Base-by-base conservation (phyloP, 495 filamentous ascomycete genomes). In the Lasiosphaeris hirsuta region DNA sequence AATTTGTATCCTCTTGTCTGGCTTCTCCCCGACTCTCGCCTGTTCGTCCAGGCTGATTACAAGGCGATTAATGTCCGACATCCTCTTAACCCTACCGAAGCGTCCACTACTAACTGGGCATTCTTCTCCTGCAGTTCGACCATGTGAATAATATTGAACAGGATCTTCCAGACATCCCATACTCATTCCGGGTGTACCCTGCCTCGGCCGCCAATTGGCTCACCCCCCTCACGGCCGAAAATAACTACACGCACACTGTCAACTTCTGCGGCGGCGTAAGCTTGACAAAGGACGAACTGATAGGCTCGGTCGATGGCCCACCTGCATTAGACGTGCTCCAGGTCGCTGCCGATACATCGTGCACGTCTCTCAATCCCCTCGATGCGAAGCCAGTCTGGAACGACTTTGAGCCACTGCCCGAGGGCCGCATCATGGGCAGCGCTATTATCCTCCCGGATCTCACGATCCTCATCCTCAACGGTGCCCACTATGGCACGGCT, bases 391-490 rank as follows among this genome's bases (percentile, higher is more conserved):
- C 51, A 15, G 51, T 14, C 15, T 54, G 51, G 51, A 43, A 10
- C 51, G 51, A 54, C 40, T 54, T 54, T 39, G 51, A 54, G 11
- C 39, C 38, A 18, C 17, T 54, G 18, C 51, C 51, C 40, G 51
- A 54, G 51, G 51, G 51, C 51, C 51, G 51, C 39, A 19, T 54
- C 38, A 54, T 54, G 51, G 51, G 51, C 40, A 54, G 39, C 51
- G 17, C 51, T 18, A 23, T 54, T 15, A 54, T 54, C 49, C 23
- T 30, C 23, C 23, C 23, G 23, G 23, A 30, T 5, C 23, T 30
- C 23, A 30, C 23, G 23, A 30, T 30, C 5, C 23, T 10, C 17
- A 30, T 36, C 47, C 14, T 46, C 43, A 41, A 41, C 39, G 14
- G 39, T 41, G 11, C 10, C 39, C 39, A 46, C 36, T 35, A 10